phyloP scores from a whole-genome alignment of 1,284 basidiomycete genomes.

The Fomitopsis palustris region DNA sequence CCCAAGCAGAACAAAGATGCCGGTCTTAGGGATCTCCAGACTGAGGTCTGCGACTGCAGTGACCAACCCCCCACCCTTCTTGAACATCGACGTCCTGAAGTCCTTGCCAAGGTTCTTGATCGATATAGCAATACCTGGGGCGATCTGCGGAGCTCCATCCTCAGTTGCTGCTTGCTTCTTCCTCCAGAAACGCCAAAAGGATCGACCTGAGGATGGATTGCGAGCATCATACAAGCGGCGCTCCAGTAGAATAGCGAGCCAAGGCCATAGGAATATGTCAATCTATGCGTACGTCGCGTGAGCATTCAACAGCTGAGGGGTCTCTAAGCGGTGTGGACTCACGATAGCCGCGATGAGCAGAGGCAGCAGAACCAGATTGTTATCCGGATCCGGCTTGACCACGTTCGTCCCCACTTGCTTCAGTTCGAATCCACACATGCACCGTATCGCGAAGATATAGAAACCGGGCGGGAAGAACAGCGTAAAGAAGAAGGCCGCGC shows the following conservation, averaged over 20 bases:
- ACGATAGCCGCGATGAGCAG: constrained; percentile 64
- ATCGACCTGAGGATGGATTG: constrained; percentile 25
- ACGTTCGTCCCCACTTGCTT: constrained; percentile 48
- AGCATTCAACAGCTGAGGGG: background rate
- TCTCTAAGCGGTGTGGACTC: constrained; percentile 24
- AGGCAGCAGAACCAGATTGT: constrained; percentile 51
- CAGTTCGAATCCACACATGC: constrained; percentile 65
- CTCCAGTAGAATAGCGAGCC: constrained; percentile 57
- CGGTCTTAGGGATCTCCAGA: constrained; percentile 61
- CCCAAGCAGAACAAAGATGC: constrained; percentile 75
- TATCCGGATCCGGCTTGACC: constrained; percentile 56
- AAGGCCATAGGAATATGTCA: constrained; percentile 69
- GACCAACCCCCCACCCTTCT: constrained; percentile 37
- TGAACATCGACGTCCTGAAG: constrained; percentile 44
- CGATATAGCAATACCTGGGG: constrained; percentile 51
- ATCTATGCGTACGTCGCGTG: constrained; percentile 37
- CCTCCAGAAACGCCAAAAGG: constrained; percentile 27
- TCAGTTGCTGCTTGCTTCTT: constrained; percentile 14
- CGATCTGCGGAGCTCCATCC: constrained; percentile 26
- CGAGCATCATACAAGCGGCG: constrained; percentile 57
- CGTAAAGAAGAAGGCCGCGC: constrained; percentile 56
- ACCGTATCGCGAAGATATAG: constrained; percentile 70
- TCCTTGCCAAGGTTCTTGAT: constrained; percentile 57
- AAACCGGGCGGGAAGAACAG: constrained; percentile 74
- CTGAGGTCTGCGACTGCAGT: constrained; percentile 64